A percentile compares a stretch with the other conserved stretches of the same genome.
Evolutionary conservation across 768 basidiomycete species (phyloP).

Genomic region (Termitomyces sp.): DNA sequence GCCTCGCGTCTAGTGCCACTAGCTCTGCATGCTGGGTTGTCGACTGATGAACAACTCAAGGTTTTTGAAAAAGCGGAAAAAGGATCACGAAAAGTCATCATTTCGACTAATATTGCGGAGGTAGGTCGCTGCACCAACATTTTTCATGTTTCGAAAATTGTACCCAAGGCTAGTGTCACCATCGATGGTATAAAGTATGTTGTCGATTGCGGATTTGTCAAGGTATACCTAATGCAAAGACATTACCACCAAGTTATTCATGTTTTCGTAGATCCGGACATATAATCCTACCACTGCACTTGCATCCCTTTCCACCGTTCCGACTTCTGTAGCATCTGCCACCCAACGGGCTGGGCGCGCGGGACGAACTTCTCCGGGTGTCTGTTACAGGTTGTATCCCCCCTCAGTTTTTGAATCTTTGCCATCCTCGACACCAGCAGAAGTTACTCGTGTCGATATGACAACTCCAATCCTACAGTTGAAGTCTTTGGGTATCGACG

Average conservation of each 20-base stretch:
- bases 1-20: slow-evolving; percentile 58
- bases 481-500: slow-evolving; percentile 92
- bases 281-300: slow-evolving; percentile 86
- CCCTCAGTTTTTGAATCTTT: slow-evolving; percentile 53
- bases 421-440: slow-evolving; percentile 71
- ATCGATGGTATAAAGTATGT: slow-evolving; percentile 95
- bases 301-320: slow-evolving; percentile 77
- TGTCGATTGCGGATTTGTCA: slow-evolving; percentile 92
- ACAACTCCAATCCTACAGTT: slow-evolving; percentile 89
- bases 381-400: slow-evolving; percentile 91
- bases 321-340: slow-evolving; percentile 84
- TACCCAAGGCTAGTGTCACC: slow-evolving; percentile 80
- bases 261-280: slow-evolving; percentile 61
- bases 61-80: slow-evolving; percentile 77
- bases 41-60: slow-evolving; percentile 80
- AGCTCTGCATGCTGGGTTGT: slow-evolving; percentile 85
- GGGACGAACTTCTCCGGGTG: slow-evolving; percentile 86
- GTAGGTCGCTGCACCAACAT: slow-evolving; percentile 27
- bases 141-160: not conserved
- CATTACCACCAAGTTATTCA: not conserved
- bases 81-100: slow-evolving; percentile 82
- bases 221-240: slow-evolving; percentile 40
- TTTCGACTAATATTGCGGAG: slow-evolving; percentile 96
- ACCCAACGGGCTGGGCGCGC: slow-evolving; percentile 93
- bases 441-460: slow-evolving; percentile 88